Conservation (phyloP, 257 asterid genomes). For the Solanum paucissectum region DNA sequence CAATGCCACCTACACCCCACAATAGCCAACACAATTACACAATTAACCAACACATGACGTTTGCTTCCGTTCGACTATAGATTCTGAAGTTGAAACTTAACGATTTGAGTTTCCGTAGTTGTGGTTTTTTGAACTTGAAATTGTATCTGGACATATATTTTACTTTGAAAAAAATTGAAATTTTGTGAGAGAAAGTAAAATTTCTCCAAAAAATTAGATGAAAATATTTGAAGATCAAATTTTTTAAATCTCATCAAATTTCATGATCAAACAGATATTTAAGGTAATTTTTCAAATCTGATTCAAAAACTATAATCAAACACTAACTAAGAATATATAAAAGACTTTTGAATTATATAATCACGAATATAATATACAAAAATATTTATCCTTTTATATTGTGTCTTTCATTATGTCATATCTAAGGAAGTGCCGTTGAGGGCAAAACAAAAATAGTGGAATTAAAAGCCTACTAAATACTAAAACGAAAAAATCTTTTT, state of each 20-base stretch:
- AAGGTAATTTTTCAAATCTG: neutral
- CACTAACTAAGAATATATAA: too few relatives aligned
- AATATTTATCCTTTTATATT: neutral
- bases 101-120: neutral
- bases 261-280: neutral
- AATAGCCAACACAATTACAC: neutral
- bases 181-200: neutral
- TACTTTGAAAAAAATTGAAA: neutral
- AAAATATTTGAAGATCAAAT: neutral
- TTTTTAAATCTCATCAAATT: neutral
- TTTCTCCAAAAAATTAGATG: neutral
- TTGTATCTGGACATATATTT: neutral
- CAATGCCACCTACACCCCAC: slow-evolving; percentile 15
- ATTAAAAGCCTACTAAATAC: neutral
- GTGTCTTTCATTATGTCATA: neutral
- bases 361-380: neutral
- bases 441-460: neutral
- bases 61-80: too few relatives aligned
- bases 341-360: neutral
- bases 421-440: neutral
- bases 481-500: neutral
- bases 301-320: neutral
- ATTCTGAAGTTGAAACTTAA: neutral
- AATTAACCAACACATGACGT: neutral
- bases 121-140: neutral